Percentiles rank a stretch among this genome's conserved stretches.
Conservation (phyloP, 345 rosid species). For the Triadica sebifera region DNA sequence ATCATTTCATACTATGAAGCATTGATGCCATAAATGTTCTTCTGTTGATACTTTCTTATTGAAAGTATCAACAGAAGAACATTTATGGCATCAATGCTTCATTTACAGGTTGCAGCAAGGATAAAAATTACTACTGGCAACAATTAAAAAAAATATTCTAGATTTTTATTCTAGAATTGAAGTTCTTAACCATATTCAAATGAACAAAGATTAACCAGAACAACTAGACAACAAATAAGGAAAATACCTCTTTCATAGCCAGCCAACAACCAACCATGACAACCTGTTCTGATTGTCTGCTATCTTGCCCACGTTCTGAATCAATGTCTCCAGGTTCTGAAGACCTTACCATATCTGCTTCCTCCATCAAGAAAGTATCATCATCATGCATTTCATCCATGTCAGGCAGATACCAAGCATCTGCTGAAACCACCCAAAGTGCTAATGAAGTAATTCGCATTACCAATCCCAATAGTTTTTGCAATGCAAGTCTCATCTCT, state of each 20-base stretch:
- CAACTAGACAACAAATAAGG: conserved; percentile 17
- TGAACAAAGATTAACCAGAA: conserved; percentile 17
- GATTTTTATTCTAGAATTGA: not conserved
- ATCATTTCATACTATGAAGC: conserved; percentile 3
- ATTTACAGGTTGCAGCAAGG: not conserved
- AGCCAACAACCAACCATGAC: conserved; percentile 99
- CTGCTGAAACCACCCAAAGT: conserved; percentile 95
- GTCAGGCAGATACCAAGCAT: conserved; percentile 86
- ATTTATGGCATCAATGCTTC: not conserved
- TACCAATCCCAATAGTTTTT: conserved; percentile 72
- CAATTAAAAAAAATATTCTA: too few species aligned
- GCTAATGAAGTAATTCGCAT: conserved; percentile 82
- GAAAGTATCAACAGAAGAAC: not conserved
- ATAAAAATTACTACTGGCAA: not conserved
- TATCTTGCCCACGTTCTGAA: conserved; percentile 41
- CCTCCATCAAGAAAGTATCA: conserved; percentile 52
- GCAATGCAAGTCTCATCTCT: conserved; percentile 67
- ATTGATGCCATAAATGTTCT: too few species aligned
- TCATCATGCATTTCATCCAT: conserved; percentile 77
- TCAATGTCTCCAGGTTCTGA: conserved; percentile 42
- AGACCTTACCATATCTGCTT: conserved; percentile 32
- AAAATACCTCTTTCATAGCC: conserved; percentile 93
- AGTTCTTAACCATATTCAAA: not conserved
- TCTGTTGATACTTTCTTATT: too few species aligned
- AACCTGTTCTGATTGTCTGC: conserved; percentile 60